These are phyloP conservation scores for Debaryomyces robertsiae DNA, from an alignment of 1,139 yeast genomes.

Conservation along the genomic window DNA sequence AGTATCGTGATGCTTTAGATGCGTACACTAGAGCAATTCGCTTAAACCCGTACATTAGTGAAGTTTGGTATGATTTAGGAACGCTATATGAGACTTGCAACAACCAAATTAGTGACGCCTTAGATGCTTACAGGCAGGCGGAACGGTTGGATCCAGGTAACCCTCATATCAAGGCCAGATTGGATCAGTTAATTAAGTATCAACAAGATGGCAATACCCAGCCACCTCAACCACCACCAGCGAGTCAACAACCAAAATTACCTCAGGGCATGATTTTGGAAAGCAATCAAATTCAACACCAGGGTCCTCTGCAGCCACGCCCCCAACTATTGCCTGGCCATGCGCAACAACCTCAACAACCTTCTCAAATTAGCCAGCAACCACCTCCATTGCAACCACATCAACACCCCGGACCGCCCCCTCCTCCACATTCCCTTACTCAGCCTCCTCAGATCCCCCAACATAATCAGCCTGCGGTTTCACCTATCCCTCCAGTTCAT, in stretches of 20 bases:
- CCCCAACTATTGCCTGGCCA: slow-evolving; percentile 19
- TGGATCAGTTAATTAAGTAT: slow-evolving; percentile 78
- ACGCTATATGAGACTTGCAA: slow-evolving; percentile 96
- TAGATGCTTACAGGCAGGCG: slow-evolving; percentile 96
- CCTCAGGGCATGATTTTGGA: slow-evolving; percentile 64
- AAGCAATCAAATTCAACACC: slow-evolving; percentile 40
- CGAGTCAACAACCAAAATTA: slow-evolving; percentile 58
- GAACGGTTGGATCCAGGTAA: slow-evolving; percentile 93
- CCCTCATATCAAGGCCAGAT: slow-evolving; percentile 89
- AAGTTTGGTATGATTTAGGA: slow-evolving; percentile 98
- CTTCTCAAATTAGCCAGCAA: slow-evolving; percentile 20
- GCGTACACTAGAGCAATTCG: slow-evolving; percentile 97
- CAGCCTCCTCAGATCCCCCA: slow-evolving; percentile 18
- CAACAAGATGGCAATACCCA: slow-evolving; percentile 74
- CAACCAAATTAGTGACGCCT: slow-evolving; percentile 90
- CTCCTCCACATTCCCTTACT: slow-evolving; percentile 20
- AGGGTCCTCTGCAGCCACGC: slow-evolving; percentile 22
- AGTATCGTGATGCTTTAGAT: slow-evolving; percentile 94
- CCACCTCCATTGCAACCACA: slow-evolving; percentile 15
- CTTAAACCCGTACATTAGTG: slow-evolving; percentile 91
- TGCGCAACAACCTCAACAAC: slow-evolving; percentile 30
- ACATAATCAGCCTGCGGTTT: slow-evolving; percentile 13
- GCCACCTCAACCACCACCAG: slow-evolving; percentile 69
- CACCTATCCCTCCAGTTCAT: slow-evolving; percentile 16
- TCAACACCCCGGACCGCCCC: slow-evolving; percentile 19